A percentile compares a stretch with the other conserved stretches of the same genome.
Conservation (phyloP, 805 yeast genomes). For the Nakazawaea ernobii region DNA sequence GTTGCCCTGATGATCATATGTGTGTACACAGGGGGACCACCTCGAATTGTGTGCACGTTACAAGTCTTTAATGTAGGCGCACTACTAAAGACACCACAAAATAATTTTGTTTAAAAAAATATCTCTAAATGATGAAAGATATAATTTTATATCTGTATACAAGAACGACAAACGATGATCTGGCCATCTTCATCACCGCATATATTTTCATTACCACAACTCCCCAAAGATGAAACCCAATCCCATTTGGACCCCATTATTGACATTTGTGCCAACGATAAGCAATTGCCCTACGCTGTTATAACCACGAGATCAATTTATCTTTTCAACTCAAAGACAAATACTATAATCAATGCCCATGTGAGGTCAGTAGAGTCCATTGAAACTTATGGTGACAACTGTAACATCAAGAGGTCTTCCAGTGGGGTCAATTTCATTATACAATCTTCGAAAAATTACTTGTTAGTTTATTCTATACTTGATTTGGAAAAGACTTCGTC, state of each 20-base stretch:
- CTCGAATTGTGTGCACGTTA: too few species aligned
- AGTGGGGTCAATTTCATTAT: slow-evolving; percentile 36
- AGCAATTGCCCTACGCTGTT: slow-evolving; percentile 8
- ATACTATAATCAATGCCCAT: slow-evolving; percentile 43
- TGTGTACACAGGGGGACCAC: too few species aligned
- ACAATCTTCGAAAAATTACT: slow-evolving; percentile 31
- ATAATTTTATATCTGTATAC: neutral
- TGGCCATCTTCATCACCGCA: slow-evolving; percentile 27
- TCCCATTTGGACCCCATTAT: slow-evolving; percentile 26
- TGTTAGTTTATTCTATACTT: slow-evolving; percentile 37
- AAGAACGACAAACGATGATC: slow-evolving; percentile 16
- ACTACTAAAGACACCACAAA: neutral
- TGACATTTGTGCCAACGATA: slow-evolving; percentile 17
- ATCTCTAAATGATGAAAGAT: neutral
- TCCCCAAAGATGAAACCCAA: neutral
- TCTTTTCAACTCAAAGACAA: slow-evolving; percentile 22
- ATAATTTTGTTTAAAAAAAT: neutral
- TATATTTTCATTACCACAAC: slow-evolving; percentile 18
- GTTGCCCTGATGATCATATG: too few species aligned
- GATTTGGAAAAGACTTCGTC: slow-evolving; percentile 16
- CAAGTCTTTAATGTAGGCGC: too few species aligned
- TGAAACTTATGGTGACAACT: slow-evolving; percentile 41
- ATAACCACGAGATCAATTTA: slow-evolving; percentile 8
- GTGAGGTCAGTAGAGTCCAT: slow-evolving; percentile 38
- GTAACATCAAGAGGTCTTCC: slow-evolving; percentile 31